Percentiles rank a stretch among this genome's conserved stretches.
Evolutionary conservation across 805 yeast genomes (phyloP).

Genomic region (Yamadazyma sp.): DNA sequence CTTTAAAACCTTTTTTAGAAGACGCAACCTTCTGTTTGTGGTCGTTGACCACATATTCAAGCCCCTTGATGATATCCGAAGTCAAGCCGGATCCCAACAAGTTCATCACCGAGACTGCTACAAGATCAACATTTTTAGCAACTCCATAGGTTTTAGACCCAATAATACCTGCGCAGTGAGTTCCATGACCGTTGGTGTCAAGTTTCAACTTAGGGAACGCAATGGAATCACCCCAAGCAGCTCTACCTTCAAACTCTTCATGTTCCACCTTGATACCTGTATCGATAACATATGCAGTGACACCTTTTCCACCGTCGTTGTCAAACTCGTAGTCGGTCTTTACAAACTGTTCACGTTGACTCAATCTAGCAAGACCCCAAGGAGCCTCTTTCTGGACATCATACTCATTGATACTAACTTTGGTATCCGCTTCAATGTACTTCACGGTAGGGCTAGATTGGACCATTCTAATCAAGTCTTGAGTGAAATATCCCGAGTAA

Average conservation of each 20-base stretch:
- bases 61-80: slow-evolving; percentile 43
- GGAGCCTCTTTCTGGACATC: slow-evolving; percentile 39
- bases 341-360: slow-evolving; percentile 29
- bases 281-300: slow-evolving; percentile 77
- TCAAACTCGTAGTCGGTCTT: slow-evolving; percentile 34
- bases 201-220: slow-evolving; percentile 35
- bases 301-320: slow-evolving; percentile 45
- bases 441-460: slow-evolving; percentile 18
- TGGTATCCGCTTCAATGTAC: slow-evolving; percentile 45
- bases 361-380: slow-evolving; percentile 42
- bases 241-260: slow-evolving; percentile 66
- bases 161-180: slow-evolving; percentile 88
- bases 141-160: slow-evolving; percentile 83
- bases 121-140: slow-evolving; percentile 55
- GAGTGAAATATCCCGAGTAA: slow-evolving; percentile 72
- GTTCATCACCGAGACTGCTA: slow-evolving; percentile 44
- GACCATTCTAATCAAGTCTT: slow-evolving; percentile 17
- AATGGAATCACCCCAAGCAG: slow-evolving; percentile 48
- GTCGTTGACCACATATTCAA: slow-evolving; percentile 39
- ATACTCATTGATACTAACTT: slow-evolving; percentile 30
- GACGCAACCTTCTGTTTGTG: slow-evolving; percentile 29
- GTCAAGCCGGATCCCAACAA: slow-evolving; percentile 40
- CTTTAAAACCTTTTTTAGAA: slow-evolving; percentile 49
- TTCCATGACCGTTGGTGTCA: slow-evolving; percentile 86
- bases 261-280: slow-evolving; percentile 71